Evolutionary conservation across 1,284 basidiomycete genomes (phyloP), one percentile per base, ranked within the genome.

Genomic region (Rhodotorula sp.): DNA sequence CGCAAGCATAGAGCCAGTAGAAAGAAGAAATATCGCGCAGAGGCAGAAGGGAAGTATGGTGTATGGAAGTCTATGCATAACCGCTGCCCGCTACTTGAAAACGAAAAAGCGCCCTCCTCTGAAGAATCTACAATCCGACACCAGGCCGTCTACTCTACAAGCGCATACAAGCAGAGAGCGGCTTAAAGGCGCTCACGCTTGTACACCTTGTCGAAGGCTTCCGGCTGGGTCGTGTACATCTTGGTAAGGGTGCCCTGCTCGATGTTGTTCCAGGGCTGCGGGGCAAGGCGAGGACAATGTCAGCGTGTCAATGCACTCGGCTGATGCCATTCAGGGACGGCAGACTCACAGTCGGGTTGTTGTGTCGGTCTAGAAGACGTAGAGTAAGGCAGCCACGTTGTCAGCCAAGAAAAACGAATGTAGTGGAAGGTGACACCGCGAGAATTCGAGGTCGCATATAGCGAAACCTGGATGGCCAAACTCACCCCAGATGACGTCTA

Each of bases 251-350:
- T 68, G 15, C 66, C 62, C n/a, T 62, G 70, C 61, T 68, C 48
- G 30, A 72, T 57, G 53, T 72, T 71, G 63, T 68, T 65, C 69
- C 69, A 71, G 55, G 69, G 69, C 64, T 66, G 53, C 10, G 48
- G 8, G 33, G 17, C 30, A 12, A 4, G 61, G 46, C 18, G 45
- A 10, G 48, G 18, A 22, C 10, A 8, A 48, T 20, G 51, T 54
- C 18, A 44, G 26, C 12, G 46, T 5, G 37, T 18, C 17, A 30
- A 6, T 14, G 20, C 12, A 20, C 4, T 29, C 14, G n/a, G 14
- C 51, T 6, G 22, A n/a, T 17, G 30, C 37, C 24, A 18, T 20
- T 3, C 6, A 4, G 37, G 37, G 8, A 17, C 6, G 12, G 6
- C 12, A n/a, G 37, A 51, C 67, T 29, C 33, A 69, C 67, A 46